phyloP scores from a whole-genome alignment of 768 basidiomycete genomes.

The Suillus subalutaceus region DNA sequence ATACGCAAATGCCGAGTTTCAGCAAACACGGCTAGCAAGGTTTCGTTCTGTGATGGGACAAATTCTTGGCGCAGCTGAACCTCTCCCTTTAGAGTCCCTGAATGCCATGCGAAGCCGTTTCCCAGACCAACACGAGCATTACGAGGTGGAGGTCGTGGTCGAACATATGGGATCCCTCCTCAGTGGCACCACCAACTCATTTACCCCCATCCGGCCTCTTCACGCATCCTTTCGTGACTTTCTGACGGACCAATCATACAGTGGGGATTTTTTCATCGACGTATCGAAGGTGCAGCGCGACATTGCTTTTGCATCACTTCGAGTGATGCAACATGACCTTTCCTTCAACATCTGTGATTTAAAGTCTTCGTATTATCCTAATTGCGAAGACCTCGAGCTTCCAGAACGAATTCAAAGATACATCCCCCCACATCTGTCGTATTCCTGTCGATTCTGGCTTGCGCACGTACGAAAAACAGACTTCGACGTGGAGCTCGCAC shows the following conservation, averaged over 20 bases:
- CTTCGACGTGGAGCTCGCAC: not conserved
- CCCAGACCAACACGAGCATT: slow-evolving; percentile 5
- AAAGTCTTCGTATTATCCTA: slow-evolving; percentile 30
- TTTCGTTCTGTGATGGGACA: slow-evolving; percentile 16
- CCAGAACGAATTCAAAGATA: slow-evolving; percentile 1
- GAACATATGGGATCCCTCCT: slow-evolving; percentile 14
- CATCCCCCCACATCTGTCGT: slow-evolving; percentile 12
- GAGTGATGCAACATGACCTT: slow-evolving; percentile 31
- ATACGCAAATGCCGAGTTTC: not conserved
- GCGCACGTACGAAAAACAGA: slow-evolving; percentile 8
- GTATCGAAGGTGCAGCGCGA: slow-evolving; percentile 14
- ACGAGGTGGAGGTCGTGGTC: slow-evolving; percentile 12
- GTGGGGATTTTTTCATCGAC: slow-evolving; percentile 19
- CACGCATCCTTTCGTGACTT: slow-evolving; percentile 35
- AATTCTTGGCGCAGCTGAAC: slow-evolving; percentile 12
- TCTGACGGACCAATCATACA: slow-evolving; percentile 18
- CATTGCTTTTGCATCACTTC: slow-evolving; percentile 27
- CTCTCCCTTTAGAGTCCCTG: slow-evolving; percentile 5
- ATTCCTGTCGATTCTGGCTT: slow-evolving; percentile 18
- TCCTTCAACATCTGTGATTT: slow-evolving; percentile 40
- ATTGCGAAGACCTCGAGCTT: slow-evolving; percentile 24
- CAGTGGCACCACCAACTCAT: slow-evolving; percentile 11
- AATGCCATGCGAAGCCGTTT: slow-evolving; percentile 7
- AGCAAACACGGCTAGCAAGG: not conserved
- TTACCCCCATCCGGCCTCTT: slow-evolving; percentile 19